Evolutionary conservation across 306 rosid species (phyloP), one percentile per base, ranked within the genome.

Genomic region (Pterocarpus santalinus): DNA sequence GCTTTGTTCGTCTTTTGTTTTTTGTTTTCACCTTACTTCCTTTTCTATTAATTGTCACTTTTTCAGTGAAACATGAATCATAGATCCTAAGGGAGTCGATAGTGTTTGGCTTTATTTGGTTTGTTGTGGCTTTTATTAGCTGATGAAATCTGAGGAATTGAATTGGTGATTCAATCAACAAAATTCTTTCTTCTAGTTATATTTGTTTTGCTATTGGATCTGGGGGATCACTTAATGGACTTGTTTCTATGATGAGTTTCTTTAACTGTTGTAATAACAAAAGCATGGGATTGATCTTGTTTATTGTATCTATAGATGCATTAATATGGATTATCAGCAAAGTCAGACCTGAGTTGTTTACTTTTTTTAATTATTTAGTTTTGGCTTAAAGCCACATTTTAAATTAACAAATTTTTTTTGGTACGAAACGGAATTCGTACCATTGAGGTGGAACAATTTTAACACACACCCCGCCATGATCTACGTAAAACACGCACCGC

Each of bases 181-280:
- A 65, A 14, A 9, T 63, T 14, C 5, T 32, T 34, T 52, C 13
- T 64, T 28, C 47, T 49, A 13, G 46, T 32, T 73, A 22, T 41
- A 55, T n/a, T 5, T 44, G 72, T 58, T 79, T 30, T 79, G 16
- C 34, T 13, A 36, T 52, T 69, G 80, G 73, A 82, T 82, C 66
- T 73, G 13, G 36, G 75, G 69, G 69, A n/a, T 73, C 64, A 62
- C 39, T 56, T 14, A 39, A 39, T 77, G 78, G 34, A 43, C 35
- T 52, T 70, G 72, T 73, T 57, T 52, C 34, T 58, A 22, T 13
- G 28, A n/a, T 2, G 60, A 30, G 32, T 65, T 69, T 78, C 32
- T 16, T 52, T 53, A 28, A 55, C 72, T 44, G 15, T 15, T 55
- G 70, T 52, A 72, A 47, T 60, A 39, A 35, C 7, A 69, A 66